These are phyloP conservation scores for Trametes gibbosa DNA, from an alignment of 768 basidiomycete genomes.

Conservation along the genomic window DNA sequence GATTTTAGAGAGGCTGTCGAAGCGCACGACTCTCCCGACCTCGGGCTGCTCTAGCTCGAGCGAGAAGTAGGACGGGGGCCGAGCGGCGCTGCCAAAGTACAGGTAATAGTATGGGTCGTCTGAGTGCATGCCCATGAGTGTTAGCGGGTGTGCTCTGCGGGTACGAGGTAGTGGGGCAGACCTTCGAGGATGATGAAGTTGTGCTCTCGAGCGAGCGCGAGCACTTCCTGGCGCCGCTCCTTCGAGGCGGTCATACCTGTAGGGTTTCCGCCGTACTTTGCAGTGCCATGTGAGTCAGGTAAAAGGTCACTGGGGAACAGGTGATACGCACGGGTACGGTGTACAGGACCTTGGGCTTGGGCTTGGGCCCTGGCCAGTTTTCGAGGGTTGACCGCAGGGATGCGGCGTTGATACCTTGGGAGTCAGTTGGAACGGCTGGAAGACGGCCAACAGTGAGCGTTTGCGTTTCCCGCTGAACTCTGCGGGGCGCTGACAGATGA, in stretches of 20 bases:
- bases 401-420: conserved; percentile 61
- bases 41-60: conserved; percentile 61
- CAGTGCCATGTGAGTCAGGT: too few species aligned
- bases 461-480: background rate
- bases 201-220: conserved; percentile 71
- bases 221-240: conserved; percentile 68
- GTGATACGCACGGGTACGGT: conserved; percentile 60
- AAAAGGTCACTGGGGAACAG: background rate
- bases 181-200: conserved; percentile 88
- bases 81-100: conserved; percentile 65
- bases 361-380: conserved; percentile 73
- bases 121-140: conserved; percentile 25
- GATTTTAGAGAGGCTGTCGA: conserved; percentile 90
- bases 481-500: conserved; percentile 46
- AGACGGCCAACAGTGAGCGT: background rate
- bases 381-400: conserved; percentile 66
- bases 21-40: conserved; percentile 81
- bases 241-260: conserved; percentile 77
- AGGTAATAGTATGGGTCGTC: conserved; percentile 83
- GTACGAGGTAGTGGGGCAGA: conserved; percentile 27
- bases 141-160: background rate
- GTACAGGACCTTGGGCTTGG: conserved; percentile 78
- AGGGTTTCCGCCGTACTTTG: conserved; percentile 84
- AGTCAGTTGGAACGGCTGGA: conserved; percentile 78
- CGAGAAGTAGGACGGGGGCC: conserved; percentile 78